Evolutionary conservation across 106 monocot species (phyloP), one percentile per base, ranked within the genome.

Genomic region (Dactylorhiza incarnata): DNA sequence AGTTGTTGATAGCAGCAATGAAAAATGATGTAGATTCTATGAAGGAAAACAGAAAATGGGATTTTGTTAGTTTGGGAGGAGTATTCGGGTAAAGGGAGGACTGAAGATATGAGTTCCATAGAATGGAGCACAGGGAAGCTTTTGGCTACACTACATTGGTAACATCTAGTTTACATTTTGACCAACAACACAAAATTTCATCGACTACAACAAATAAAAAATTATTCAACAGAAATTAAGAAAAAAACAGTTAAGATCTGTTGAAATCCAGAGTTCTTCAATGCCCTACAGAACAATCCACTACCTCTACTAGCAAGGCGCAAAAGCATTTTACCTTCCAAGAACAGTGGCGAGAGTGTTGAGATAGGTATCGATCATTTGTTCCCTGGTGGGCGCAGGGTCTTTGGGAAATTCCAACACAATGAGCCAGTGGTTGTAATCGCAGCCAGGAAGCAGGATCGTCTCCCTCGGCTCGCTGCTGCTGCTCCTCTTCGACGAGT

Each of bases 341-440:
- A 94, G 83, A 13, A 97, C 91, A 44, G 87, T 87, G 59, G 91
- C 83, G 46, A 93, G 91, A 44, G 96, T 94, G 62, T 86, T 81
- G 70, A 97, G 89, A 77, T 97, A 97, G 29, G 89, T 86, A 1
- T 91, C 96, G 51, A 97, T 93, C 96, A 97, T 97, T 84, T 97
- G 89, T 80, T 94, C 96, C 67, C 93, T 77, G 12, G 93, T 91
- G 8, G 96, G 93, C 24, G 91, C 91, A 5, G 96, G 93, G 65
- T 96, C 96, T 74, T 93, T 91, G 47, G 96, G 96, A 72, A 93
- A 93, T 84, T 97, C 96, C 96, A 97, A 89, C 7, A 91, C 91
- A 46, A 97, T 91, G 47, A 97, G 79, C 96, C 96, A 93, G 82
- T 97, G 96, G 56, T 97, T 97, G 81, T 97, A 93, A 51, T 97